phyloP scores from a whole-genome alignment of 192 early-diverging fungal species.

The Coemansia umbellata region DNA sequence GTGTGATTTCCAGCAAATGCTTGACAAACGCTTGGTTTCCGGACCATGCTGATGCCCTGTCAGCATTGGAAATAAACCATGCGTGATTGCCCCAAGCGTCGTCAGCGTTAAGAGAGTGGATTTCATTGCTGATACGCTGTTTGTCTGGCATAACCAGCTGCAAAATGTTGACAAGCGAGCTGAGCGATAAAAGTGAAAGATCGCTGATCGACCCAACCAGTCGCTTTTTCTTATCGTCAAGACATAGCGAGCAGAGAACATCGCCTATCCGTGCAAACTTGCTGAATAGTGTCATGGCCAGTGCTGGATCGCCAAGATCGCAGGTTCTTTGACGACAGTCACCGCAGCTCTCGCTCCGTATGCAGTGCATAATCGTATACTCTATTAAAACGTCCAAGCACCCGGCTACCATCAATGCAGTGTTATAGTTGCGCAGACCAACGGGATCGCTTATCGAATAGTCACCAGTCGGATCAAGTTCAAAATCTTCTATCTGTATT shows the following conservation, averaged over 20 bases:
- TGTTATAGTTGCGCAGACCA: conserved; percentile 57
- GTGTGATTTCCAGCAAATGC: conserved; percentile 23
- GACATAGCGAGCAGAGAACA: conserved; percentile 20
- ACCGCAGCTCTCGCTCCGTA: neutral
- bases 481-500: conserved; percentile 64
- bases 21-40: conserved; percentile 18
- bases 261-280: conserved; percentile 24
- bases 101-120: conserved; percentile 9
- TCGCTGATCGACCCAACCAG: conserved; percentile 12
- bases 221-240: conserved; percentile 25
- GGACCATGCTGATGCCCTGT: conserved; percentile 10
- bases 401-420: conserved; percentile 52
- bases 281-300: conserved; percentile 27
- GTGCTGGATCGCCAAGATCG: conserved; percentile 2
- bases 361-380: conserved; percentile 20
- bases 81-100: neutral
- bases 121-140: neutral
- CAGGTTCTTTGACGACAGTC: neutral
- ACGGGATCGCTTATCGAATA: conserved; percentile 53
- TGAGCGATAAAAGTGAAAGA: conserved; percentile 19
- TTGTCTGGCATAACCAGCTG: conserved; percentile 20
- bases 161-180: neutral
- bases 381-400: conserved; percentile 56
- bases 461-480: conserved; percentile 60
- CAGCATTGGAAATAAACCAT: neutral